Base-by-base conservation (phyloP, 257 asterid species). In the Cinchona pubescens region DNA sequence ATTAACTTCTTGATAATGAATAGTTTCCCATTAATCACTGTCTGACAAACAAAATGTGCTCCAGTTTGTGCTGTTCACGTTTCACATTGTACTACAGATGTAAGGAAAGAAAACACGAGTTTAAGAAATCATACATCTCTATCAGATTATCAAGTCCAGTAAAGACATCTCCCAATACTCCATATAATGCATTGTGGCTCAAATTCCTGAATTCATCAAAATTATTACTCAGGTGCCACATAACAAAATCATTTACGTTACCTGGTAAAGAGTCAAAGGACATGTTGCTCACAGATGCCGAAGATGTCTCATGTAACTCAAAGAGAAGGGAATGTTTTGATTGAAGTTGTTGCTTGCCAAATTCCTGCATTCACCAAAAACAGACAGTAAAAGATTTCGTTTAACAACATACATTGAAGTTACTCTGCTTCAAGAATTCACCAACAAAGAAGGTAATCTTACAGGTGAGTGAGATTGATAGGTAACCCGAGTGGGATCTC, bases 181-280 rank as follows among this genome's bases (percentile, higher is more conserved):
- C 99, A 53, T 91, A 82, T 58, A 94, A 69, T 16, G 56, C 68
- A 76, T 94, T 94, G 83, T 87, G 90, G 86, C 99, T 92, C 82
- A 92, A 58, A 72, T 92, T 94, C 88, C 99, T 94, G 91, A 78
- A 76, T 48, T 55, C 30, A 68, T 69, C 18, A 77, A 34, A 27
- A 55, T 55, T 55, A 29, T 78, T 27, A n/a, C n/a, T n/a, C n/a
- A 69, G 79, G 59, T 34, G 75, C 77, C 16, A 48, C 23, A 82
- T 34, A 55, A 51, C 16, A 35, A 72, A n/a, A 53, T 72, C 53
- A 46, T 37, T 66, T 10, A 72, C n/a, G n/a, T n/a, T n/a, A n/a
- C n/a, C n/a, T n/a, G 60, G n/a, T n/a, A 72, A 64, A 72, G 71
- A 79, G 40, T 23, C 58, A 45, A 58, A 45, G 58, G 43, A 67